phyloP scores from a whole-genome alignment of 192 early-diverging fungal genomes.

The Linderina pennispora region DNA sequence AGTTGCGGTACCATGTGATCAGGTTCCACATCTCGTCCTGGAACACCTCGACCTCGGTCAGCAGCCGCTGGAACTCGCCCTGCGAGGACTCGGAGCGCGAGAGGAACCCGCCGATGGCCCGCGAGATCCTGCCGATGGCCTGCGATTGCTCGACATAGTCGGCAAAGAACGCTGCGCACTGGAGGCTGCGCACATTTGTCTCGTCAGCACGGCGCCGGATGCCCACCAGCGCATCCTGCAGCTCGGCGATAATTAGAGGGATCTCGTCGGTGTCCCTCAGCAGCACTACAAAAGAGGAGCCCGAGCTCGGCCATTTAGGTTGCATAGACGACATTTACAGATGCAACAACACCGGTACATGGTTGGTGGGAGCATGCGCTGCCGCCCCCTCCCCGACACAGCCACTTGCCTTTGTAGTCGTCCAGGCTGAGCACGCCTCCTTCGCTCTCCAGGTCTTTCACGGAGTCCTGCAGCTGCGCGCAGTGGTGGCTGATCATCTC shows the following conservation, averaged over 20 bases:
- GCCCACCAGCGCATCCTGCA: slow-evolving; percentile 13
- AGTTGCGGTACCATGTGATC: slow-evolving; percentile 42
- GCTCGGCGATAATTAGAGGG: slow-evolving; percentile 30
- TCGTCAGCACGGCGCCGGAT: slow-evolving; percentile 36
- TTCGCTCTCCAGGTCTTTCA: slow-evolving; percentile 34
- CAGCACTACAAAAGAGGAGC: too few relatives aligned
- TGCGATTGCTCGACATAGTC: slow-evolving; percentile 22
- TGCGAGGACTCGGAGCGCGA: slow-evolving; percentile 7
- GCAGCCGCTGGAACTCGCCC: slow-evolving; percentile 8
- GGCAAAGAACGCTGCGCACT: slow-evolving; percentile 35
- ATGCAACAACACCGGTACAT: too few relatives aligned
- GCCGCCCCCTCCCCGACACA: too few relatives aligned
- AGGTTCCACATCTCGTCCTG: slow-evolving; percentile 37
- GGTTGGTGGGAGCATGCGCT: too few relatives aligned
- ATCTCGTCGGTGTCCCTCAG: slow-evolving; percentile 40
- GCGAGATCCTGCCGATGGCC: slow-evolving; percentile 15
- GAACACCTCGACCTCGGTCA: slow-evolving; percentile 9
- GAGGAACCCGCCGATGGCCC: slow-evolving; percentile 9
- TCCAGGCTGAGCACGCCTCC: slow-evolving; percentile 35
- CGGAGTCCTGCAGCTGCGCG: slow-evolving; percentile 40
- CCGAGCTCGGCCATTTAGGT: too few relatives aligned
- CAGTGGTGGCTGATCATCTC: slow-evolving; percentile 40
- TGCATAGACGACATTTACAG: too few relatives aligned
- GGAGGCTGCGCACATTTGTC: slow-evolving; percentile 28
- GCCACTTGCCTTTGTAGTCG: slow-evolving; percentile 44